Percentiles rank a stretch among this genome's conserved stretches.
phyloP scores from a whole-genome alignment of 2,329 filamentous ascomycete genomes.

The Didymella segeticola region DNA sequence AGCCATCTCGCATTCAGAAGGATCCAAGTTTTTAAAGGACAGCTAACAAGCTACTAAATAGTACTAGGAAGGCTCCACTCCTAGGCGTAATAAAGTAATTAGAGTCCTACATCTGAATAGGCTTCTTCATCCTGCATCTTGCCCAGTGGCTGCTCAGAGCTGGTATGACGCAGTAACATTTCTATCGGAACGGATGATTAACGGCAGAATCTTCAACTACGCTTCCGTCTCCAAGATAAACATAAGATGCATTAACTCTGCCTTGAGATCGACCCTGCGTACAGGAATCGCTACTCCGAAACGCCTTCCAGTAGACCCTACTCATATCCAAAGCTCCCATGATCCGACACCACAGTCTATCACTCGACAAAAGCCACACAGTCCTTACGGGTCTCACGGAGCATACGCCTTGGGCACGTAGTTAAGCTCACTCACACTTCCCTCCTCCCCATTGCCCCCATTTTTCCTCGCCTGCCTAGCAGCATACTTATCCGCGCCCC shows the following conservation, averaged over 20 bases:
- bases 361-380: neutral
- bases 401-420: constrained; percentile 18
- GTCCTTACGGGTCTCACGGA: neutral
- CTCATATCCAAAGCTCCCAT: neutral
- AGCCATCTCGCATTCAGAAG: too few relatives aligned
- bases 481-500: constrained; percentile 48
- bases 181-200: too few relatives aligned
- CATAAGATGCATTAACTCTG: neutral
- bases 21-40: too few relatives aligned
- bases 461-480: constrained; percentile 43
- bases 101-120: too few relatives aligned
- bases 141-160: too few relatives aligned
- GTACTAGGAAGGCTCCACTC: too few relatives aligned
- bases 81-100: too few relatives aligned
- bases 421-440: constrained; percentile 12
- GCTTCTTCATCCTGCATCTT: too few relatives aligned
- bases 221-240: neutral
- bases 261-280: constrained; percentile 1
- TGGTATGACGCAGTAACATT: too few relatives aligned
- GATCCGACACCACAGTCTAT: neutral
- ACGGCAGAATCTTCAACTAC: too few relatives aligned
- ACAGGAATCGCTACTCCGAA: constrained; percentile 9
- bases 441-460: constrained; percentile 10
- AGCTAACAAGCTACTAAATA: too few relatives aligned
- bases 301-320: neutral